A percentile compares a stretch with the other conserved stretches of the same genome.
Evolutionary conservation across 371 early-diverging fungal species (phyloP).

Genomic region (Rhizopus delemar): DNA sequence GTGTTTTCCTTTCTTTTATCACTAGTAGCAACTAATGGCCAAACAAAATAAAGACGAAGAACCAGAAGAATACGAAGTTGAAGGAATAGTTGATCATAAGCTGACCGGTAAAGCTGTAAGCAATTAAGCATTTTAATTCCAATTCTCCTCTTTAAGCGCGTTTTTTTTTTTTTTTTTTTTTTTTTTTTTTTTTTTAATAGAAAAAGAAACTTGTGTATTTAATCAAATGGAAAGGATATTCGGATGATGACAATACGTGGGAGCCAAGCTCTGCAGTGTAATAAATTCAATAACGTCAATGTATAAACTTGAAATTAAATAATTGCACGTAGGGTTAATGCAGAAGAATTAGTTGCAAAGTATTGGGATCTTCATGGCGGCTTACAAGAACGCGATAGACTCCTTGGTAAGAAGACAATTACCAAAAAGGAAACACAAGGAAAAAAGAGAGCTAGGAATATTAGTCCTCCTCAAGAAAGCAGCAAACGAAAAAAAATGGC

Average conservation of each 20-base stretch:
- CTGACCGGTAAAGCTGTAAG: background rate
- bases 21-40: background rate
- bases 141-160: too few species aligned
- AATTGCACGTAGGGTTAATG: background rate
- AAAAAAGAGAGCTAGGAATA: background rate
- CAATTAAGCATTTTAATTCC: background rate
- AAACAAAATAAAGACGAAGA: background rate
- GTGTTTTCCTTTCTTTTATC: too few species aligned
- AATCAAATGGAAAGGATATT: conserved; percentile 1
- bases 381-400: background rate
- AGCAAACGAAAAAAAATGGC: too few species aligned
- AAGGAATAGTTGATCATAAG: background rate
- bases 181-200: background rate
- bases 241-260: background rate
- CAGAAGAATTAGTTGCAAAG: background rate
- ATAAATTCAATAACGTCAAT: background rate
- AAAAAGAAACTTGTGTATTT: background rate
- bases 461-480: too few species aligned
- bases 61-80: background rate
- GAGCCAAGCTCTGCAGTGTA: background rate
- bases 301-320: background rate
- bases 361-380: background rate
- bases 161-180: background rate
- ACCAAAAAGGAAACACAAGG: background rate
- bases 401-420: background rate